Base-by-base conservation (phyloP, 2,329 filamentous ascomycete genomes). In the Canariomyces notabilis region DNA sequence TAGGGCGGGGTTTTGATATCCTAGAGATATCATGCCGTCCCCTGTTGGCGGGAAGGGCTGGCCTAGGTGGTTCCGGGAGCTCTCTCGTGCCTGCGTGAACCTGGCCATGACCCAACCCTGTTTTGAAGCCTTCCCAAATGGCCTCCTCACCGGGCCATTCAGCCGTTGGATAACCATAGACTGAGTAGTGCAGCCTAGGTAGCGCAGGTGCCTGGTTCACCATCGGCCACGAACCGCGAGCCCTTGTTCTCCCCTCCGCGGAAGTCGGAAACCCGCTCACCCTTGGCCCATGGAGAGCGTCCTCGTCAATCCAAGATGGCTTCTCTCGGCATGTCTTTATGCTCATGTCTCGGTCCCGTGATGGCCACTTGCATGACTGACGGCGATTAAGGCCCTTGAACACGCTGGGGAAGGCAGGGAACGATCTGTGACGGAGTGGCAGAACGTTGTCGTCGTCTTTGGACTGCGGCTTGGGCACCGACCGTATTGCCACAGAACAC, bases 241-340 rank as follows among this genome's bases (percentile, higher is more conserved):
- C 41, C 36, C 46, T 53, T 14, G 34, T 48, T 41, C 46, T 42
- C 46, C 51, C 63, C 44, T 50, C 58, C 20, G 55, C 54, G 33
- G 62, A 56, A 54, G 62, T 61, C 44, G 46, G 36, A 39, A 22
- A 55, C 48, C 60, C 65, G 31, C 56, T 64, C 39, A 73, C 57
- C 52, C 61, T 65, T 8, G 73, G 72, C 4, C 73, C 73, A 48
- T 75, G 72, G n/a, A 74, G 61, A 44, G 66, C 68, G 40, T 77
- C 73, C 52, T 75, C 74, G 46, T 75, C 72, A 21, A 75, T 70
- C 73, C 72, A 77, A 15, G 66, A 68, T 8, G 51, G 59, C 56
- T 55, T 64, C 42, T 55, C 59, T 23, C n/a, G 33, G 12, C 26
- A 19, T 31, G 31, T 26, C 44, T 9, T 29, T 11, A 38, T 37